Evolutionary conservation across 306 rosid genomes (phyloP), one percentile per base, ranked within the genome.

Genomic region (Nissolia schottii): DNA sequence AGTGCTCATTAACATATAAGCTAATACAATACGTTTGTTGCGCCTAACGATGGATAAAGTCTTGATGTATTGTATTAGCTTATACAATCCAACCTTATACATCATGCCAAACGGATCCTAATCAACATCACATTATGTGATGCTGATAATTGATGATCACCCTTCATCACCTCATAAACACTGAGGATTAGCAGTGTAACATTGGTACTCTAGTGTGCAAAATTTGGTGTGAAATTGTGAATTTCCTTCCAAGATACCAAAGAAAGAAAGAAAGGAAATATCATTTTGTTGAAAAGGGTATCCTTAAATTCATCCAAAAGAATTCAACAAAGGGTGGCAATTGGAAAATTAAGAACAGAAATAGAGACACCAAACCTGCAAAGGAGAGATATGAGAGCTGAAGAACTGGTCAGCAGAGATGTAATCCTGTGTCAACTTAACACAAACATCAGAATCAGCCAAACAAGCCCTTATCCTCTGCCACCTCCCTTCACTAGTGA

Each of bases 391-490:
- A 23, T 46, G 80, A 45, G 93, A 89, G 40, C 7, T 41, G 82
- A 85, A 79, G 71, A 89, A 91, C 71, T 87, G 96, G 38, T 87
- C 86, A 34, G 88, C 76, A 11, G 86, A 18, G 56, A 87, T 3
- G 31, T 78, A 91, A 28, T 82, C 46, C 77, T 77, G 81, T 10
- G 67, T 81, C 31, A 91, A 86, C 48, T 64, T 61, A 10, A 61
- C 41, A 60, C 96, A 91, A 9, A 80, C 76, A 64, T 87, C 40
- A 13, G 93, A 91, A 6, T 82, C 85, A 23, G 91, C 84, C 85
- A 91, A 81, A 64, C 96, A 91, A 14, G 85, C 53, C 57, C 77
- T 71, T 22, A 89, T 86, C 67, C 78, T 91, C 7, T 15, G 34
- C 97, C 97, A 87, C n/a, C 24, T 85, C 0, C 6, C 69, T 1